Percentiles rank a stretch among this genome's conserved stretches.
Conservation (phyloP, 164 flowering plant species). For the Stephania japonica region DNA sequence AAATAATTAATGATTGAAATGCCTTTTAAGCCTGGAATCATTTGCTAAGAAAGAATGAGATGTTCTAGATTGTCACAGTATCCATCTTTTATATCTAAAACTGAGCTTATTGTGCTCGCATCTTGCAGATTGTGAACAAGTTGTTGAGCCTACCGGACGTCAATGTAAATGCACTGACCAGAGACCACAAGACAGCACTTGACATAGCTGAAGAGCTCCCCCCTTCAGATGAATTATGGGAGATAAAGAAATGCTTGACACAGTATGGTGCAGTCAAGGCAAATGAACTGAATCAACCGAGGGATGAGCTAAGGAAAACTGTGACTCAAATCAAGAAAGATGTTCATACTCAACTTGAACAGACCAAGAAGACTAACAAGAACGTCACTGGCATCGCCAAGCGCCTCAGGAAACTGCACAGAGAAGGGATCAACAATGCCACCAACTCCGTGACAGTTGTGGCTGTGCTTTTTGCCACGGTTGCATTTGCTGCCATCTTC, state of each 20-base stretch:
- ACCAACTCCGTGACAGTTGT: constrained; percentile 77
- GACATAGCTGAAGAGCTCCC: constrained; percentile 70
- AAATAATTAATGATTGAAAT: background rate
- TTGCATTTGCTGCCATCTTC: constrained; percentile 67
- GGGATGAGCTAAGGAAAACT: constrained; percentile 66
- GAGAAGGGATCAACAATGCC: constrained; percentile 75
- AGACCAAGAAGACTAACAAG: constrained; percentile 59
- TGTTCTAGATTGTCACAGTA: constrained; percentile 1
- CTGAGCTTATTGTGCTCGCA: background rate
- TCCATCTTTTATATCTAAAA: constrained; percentile 16
- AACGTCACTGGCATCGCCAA: constrained; percentile 63
- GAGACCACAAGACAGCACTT: constrained; percentile 65
- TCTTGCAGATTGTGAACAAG: constrained; percentile 58
- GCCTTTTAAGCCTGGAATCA: too few species aligned
- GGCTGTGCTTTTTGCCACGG: constrained; percentile 70
- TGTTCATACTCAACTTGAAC: constrained; percentile 67
- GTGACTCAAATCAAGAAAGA: constrained; percentile 67
- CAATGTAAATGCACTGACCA: constrained; percentile 63
- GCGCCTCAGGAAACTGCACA: constrained; percentile 59
- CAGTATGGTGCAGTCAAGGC: constrained; percentile 56
- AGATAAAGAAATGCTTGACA: constrained; percentile 42
- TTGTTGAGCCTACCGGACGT: constrained; percentile 48
- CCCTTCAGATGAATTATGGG: constrained; percentile 51
- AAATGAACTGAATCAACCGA: constrained; percentile 67
- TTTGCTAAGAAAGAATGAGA: too few species aligned